These are phyloP conservation scores for Monotropa hypopitys DNA, from an alignment of 179 eudicot genomes.

Conservation along the genomic window DNA sequence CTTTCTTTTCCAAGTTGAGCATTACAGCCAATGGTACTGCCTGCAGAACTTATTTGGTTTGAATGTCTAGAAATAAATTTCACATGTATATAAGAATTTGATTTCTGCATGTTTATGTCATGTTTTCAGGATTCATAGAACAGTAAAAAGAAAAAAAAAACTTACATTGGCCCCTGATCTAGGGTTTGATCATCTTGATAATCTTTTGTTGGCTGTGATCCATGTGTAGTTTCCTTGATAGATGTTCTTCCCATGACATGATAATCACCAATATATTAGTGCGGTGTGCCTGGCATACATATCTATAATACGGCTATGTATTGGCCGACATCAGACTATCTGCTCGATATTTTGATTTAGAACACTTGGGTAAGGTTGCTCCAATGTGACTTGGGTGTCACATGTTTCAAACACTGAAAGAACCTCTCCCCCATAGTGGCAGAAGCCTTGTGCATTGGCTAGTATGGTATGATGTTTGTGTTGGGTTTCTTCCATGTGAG, in stretches of 20 bases:
- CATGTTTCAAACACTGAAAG: neutral
- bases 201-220: neutral
- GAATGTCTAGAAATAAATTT: neutral
- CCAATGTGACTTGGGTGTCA: neutral
- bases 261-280: neutral
- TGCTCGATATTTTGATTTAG: neutral
- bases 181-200: neutral
- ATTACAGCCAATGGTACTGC: neutral
- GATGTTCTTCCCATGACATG: neutral
- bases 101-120: slow-evolving; percentile 1
- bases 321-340: neutral
- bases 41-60: neutral
- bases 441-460: neutral
- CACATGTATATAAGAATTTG: slow-evolving; percentile 5
- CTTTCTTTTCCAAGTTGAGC: slow-evolving; percentile 7
- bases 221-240: neutral
- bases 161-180: neutral
- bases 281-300: neutral
- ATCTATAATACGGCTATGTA: neutral
- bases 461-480: neutral
- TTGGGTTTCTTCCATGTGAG: too few relatives aligned
- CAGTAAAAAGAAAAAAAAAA: too few relatives aligned
- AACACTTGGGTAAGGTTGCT: neutral
- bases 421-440: neutral
- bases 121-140: neutral